Percentiles rank a stretch among this genome's conserved stretches.
These are phyloP conservation scores for Skeletonema marinoi DNA, from an alignment of 108 stramenopile species.

Conservation along the genomic window DNA sequence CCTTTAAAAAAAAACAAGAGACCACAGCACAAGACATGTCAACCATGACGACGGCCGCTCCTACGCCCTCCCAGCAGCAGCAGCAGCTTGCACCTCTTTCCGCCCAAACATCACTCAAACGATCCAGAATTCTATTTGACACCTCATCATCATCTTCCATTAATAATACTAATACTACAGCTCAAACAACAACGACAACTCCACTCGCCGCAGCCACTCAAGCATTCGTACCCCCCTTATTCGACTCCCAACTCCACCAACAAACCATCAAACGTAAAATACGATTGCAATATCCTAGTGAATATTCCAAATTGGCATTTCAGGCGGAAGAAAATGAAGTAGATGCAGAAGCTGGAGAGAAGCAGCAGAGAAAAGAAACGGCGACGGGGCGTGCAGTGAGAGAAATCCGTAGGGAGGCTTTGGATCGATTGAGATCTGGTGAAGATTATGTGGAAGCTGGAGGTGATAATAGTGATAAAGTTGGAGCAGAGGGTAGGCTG, in stretches of 20 bases:
- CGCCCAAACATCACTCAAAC: constrained; percentile 50
- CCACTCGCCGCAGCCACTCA: constrained; percentile 31
- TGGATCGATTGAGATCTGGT: constrained; percentile 35
- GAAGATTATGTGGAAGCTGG: constrained; percentile 5
- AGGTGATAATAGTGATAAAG: neutral
- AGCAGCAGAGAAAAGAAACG: constrained; percentile 16
- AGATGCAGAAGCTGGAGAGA: neutral
- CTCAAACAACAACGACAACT: neutral
- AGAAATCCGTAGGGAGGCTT: constrained; percentile 39
- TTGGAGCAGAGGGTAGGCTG: constrained; percentile 28
- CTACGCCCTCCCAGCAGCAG: neutral
- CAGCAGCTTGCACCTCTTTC: constrained; percentile 40
- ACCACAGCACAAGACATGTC: neutral
- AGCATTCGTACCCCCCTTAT: constrained; percentile 46
- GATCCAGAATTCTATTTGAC: constrained; percentile 51
- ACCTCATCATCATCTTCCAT: neutral
- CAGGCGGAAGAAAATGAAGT: constrained; percentile 19
- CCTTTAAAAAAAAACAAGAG: neutral
- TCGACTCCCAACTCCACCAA: constrained; percentile 41
- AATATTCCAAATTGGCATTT: constrained; percentile 45
- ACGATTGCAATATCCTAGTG: constrained; percentile 40
- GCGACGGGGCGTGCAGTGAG: constrained; percentile 34
- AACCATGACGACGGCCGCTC: constrained; percentile 3
- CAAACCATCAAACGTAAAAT: constrained; percentile 21
- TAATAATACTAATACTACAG: neutral